Base-by-base conservation (phyloP, 2,329 filamentous ascomycete genomes). In the Coniella vitis region DNA sequence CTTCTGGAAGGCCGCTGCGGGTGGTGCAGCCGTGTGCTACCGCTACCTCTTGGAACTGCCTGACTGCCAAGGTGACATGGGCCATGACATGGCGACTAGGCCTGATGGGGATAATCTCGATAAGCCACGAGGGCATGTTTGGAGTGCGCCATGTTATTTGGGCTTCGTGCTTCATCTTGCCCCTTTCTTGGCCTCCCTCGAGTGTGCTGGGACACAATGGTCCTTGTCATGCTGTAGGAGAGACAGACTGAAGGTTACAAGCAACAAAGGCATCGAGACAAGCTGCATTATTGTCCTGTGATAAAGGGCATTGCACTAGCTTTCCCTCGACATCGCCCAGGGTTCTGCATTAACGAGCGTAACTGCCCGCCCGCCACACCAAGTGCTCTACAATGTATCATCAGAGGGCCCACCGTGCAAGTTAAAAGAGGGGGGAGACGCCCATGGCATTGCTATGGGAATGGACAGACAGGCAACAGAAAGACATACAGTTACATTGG, bases 41-140 rank as follows among this genome's bases (percentile, higher is more conserved):
- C 37, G n/a, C n/a, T n/a, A n/a, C n/a, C n/a, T n/a, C n/a, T n/a
- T n/a, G n/a, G n/a, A n/a, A n/a, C n/a, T n/a, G n/a, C n/a, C n/a
- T n/a, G n/a, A n/a, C 7, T 41, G 22, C 4, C 25, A 16, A 42
- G 39, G 29, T 17, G 9, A 10, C 25, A 29, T 10, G 4, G 22
- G 22, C 25, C 21, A 9, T 34, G 41, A 44, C 41, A 36, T 31
- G 32, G 9, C 20, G 22, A 7, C 41, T 44, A 44, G 16, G 29
- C 41, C 20, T 4, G 19, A 25, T 31, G 19, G 41, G 20, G 41
- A 29, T 22, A 44, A 44, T 36, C 41, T 44, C 41, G 41, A 44
- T 44, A 44, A 44, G 41, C 31, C 41, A 5, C 17, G 29, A 36
- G 40, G 14, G 41, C 20, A 32, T 29, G 25, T 29, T 29, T 29